Evolutionary conservation across 2,329 filamentous ascomycete species (phyloP).

Genomic region (Colletotrichum chrysophilum): DNA sequence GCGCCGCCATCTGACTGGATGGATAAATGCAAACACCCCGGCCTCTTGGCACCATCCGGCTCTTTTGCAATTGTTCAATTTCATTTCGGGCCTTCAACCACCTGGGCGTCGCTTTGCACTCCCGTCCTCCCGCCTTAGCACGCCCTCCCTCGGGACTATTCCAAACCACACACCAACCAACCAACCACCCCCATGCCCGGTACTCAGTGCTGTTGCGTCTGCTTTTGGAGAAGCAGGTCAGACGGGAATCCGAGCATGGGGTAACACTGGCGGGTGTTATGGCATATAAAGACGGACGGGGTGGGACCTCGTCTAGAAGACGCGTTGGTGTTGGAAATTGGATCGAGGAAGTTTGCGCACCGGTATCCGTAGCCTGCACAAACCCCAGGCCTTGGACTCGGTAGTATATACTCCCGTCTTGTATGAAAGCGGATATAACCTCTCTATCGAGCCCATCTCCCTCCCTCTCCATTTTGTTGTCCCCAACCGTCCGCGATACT

Average conservation of each 20-base stretch:
- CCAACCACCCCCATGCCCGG: background rate
- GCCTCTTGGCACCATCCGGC: background rate
- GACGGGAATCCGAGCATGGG: background rate
- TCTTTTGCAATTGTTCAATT: background rate
- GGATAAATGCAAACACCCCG: constrained; percentile 14
- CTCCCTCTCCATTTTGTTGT: background rate
- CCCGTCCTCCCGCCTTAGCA: constrained; percentile 18
- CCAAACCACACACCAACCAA: background rate
- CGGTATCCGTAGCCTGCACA: background rate
- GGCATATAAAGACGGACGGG: background rate
- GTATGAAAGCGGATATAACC: background rate
- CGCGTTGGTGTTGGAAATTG: background rate
- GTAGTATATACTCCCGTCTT: constrained; percentile 2
- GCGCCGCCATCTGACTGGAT: constrained; percentile 7
- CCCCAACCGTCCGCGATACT: background rate
- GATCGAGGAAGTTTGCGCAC: background rate
- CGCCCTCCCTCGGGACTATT: background rate
- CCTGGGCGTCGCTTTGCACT: constrained; percentile 5
- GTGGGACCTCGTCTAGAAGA: background rate
- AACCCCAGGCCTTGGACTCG: background rate
- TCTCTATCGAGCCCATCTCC: background rate
- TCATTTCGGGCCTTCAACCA: constrained; percentile 21
- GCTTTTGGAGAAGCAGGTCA: background rate
- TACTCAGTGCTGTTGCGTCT: background rate
- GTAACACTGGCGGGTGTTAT: background rate